A percentile compares a stretch with the other conserved stretches of the same genome.
Conservation (phyloP, 2,329 filamentous ascomycete species). For the Diaporthe nobilis region DNA sequence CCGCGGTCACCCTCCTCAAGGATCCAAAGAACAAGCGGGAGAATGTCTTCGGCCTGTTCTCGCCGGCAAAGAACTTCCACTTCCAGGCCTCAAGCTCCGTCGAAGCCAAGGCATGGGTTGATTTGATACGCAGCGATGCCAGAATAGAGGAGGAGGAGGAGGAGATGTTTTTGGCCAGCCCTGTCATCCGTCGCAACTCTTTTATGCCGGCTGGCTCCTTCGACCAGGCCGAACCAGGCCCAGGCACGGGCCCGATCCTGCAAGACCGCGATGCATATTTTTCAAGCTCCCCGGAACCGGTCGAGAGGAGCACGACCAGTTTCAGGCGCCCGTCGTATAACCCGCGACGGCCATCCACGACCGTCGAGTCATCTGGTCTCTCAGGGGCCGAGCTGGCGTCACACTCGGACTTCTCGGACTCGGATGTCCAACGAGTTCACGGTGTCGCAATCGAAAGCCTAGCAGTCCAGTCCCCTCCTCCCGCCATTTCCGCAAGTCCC, state of each 20-base stretch:
- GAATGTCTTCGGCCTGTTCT: slow-evolving; percentile 93
- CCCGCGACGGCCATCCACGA: slow-evolving; percentile 44
- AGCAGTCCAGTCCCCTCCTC: slow-evolving; percentile 56
- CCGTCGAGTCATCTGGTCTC: slow-evolving; percentile 74
- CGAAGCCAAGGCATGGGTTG: slow-evolving; percentile 90
- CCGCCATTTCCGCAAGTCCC: slow-evolving; percentile 46
- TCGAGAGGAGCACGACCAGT: slow-evolving; percentile 54
- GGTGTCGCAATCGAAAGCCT: slow-evolving; percentile 68
- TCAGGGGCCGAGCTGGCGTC: slow-evolving; percentile 79
- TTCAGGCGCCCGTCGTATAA: slow-evolving; percentile 70
- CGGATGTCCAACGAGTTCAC: slow-evolving; percentile 64
- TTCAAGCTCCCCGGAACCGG: slow-evolving; percentile 75
- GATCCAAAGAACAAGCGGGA: slow-evolving; percentile 90
- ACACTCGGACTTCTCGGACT: slow-evolving; percentile 89
- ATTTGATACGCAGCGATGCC: slow-evolving; percentile 82
- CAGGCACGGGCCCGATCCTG: slow-evolving; percentile 41
- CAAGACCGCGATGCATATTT: slow-evolving; percentile 59
- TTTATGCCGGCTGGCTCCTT: slow-evolving; percentile 49
- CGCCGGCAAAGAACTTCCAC: slow-evolving; percentile 91
- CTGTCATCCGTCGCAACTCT: slow-evolving; percentile 66
- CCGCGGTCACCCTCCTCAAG: slow-evolving; percentile 88
- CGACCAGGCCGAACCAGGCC: slow-evolving; percentile 34
- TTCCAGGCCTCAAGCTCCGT: slow-evolving; percentile 81
- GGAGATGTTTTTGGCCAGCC: slow-evolving; percentile 82
- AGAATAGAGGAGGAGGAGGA: slow-evolving; percentile 91